Conservation (phyloP, 345 rosid genomes). For the Gossypium longicalyx region DNA sequence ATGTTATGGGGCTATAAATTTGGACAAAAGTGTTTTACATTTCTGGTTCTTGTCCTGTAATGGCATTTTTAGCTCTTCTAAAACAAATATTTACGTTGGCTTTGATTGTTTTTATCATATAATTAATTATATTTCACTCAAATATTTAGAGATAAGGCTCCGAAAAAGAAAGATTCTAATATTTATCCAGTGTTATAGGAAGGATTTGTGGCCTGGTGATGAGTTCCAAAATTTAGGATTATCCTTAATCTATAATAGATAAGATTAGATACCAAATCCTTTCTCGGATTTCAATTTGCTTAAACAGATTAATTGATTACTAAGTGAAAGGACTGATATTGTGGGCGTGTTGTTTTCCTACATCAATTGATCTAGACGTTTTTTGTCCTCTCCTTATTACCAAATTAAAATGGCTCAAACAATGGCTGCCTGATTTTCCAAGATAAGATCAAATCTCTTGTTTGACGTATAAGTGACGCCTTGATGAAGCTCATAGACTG, state of each 20-base stretch:
- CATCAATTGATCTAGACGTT: not conserved
- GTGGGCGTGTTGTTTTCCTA: not conserved
- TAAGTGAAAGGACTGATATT: not conserved
- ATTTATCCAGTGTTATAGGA: not conserved
- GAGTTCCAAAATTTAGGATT: not conserved
- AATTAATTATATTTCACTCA: not conserved
- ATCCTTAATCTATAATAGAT: not conserved
- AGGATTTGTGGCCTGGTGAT: not conserved
- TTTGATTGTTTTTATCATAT: not conserved
- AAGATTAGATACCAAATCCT: not conserved
- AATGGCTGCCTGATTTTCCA: not conserved
- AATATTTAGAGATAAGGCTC: not conserved
- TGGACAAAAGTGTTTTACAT: constrained; percentile 7
- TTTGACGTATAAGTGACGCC: constrained; percentile 3
- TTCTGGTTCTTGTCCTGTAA: not conserved
- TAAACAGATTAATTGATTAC: not conserved
- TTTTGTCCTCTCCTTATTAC: constrained; percentile 2
- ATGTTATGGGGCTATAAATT: constrained; percentile 17
- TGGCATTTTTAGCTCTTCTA: not conserved
- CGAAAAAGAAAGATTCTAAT: not conserved
- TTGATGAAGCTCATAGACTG: not conserved
- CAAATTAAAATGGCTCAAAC: not conserved
- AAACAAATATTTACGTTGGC: not conserved
- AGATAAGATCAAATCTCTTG: constrained; percentile 3
- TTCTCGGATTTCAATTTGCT: not conserved